Percentiles rank a stretch among this genome's conserved stretches.
Conservation (phyloP, 495 filamentous ascomycete species). For the Annulohypoxylon stygium region DNA sequence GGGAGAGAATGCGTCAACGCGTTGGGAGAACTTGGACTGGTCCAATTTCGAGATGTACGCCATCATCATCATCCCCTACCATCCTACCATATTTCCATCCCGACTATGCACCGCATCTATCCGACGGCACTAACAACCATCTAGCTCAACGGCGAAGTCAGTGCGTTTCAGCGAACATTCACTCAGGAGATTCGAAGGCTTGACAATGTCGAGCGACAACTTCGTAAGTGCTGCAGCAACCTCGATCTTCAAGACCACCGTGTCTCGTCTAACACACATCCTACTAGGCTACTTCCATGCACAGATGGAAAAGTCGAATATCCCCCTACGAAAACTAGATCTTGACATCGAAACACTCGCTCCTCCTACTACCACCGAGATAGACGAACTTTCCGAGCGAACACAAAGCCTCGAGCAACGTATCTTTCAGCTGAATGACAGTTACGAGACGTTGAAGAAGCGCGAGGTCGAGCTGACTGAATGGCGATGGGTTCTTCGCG, state of each 20-base stretch:
- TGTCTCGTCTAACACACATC: conserved; percentile 21
- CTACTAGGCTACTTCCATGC: conserved; percentile 84
- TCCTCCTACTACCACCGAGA: conserved; percentile 89
- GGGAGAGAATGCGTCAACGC: conserved; percentile 97
- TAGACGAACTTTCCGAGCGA: conserved; percentile 93
- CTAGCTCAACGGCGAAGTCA: conserved; percentile 91
- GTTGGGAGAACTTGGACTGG: conserved; percentile 91
- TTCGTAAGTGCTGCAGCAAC: conserved; percentile 72
- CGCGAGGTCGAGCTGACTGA: conserved; percentile 96
- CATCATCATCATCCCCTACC: conserved; percentile 6
- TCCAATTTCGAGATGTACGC: conserved; percentile 96
- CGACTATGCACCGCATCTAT: conserved; percentile 9
- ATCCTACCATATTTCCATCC: conserved; percentile 5
- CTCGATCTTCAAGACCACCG: neutral
- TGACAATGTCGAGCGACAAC: conserved; percentile 97
- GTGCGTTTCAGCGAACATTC: conserved; percentile 95
- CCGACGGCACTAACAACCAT: conserved; percentile 43
- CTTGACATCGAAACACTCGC: conserved; percentile 88
- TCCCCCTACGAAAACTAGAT: conserved; percentile 84
- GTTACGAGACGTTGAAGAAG: conserved; percentile 97
- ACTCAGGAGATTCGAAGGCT: conserved; percentile 96
- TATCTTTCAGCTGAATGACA: conserved; percentile 91
- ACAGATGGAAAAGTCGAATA: conserved; percentile 93
- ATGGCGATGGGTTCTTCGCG: conserved; percentile 96
- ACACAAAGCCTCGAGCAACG: conserved; percentile 92